These are phyloP conservation scores for Fonsecaea multimorphosa DNA, from an alignment of 2,329 filamentous ascomycete species.

Conservation along the genomic window DNA sequence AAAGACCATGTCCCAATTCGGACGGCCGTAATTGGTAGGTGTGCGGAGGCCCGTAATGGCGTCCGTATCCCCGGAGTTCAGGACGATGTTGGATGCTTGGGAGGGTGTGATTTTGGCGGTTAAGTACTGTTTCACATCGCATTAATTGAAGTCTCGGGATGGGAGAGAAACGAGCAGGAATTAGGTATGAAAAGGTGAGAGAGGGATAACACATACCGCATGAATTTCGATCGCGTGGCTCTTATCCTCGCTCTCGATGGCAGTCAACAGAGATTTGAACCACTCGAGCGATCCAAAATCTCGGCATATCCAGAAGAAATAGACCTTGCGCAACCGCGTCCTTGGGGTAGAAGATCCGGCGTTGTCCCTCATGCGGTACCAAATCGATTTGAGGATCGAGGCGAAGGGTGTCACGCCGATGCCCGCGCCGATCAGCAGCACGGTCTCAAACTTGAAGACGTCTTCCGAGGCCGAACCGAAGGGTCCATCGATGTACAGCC, in stretches of 20 bases:
- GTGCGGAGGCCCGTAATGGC: conserved; percentile 82
- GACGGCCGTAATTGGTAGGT: conserved; percentile 83
- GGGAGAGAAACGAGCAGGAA: neutral
- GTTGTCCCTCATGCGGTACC: conserved; percentile 79
- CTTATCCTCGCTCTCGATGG: conserved; percentile 84
- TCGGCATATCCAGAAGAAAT: conserved; percentile 92
- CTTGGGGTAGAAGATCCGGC: conserved; percentile 68
- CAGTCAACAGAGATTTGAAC: conserved; percentile 82
- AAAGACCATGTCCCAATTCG: conserved; percentile 92
- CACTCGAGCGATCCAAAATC: conserved; percentile 89
- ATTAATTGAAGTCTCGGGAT: neutral
- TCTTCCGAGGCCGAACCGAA: conserved; percentile 87
- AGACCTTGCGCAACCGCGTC: conserved; percentile 81
- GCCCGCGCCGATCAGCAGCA: conserved; percentile 57
- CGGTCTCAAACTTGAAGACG: conserved; percentile 69
- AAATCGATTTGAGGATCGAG: conserved; percentile 76
- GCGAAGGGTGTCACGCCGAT: conserved; percentile 61
- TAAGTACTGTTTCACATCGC: conserved; percentile 62
- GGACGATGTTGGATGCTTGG: conserved; percentile 90
- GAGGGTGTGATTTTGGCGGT: conserved; percentile 86
- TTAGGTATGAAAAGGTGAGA: neutral
- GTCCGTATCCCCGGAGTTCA: conserved; percentile 79
- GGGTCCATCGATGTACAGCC: conserved; percentile 82
- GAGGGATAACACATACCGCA: conserved; percentile 55
- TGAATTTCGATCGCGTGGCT: conserved; percentile 87